These are phyloP conservation scores for Vigna hirtella DNA, from an alignment of 306 rosid species.

Conservation along the genomic window DNA sequence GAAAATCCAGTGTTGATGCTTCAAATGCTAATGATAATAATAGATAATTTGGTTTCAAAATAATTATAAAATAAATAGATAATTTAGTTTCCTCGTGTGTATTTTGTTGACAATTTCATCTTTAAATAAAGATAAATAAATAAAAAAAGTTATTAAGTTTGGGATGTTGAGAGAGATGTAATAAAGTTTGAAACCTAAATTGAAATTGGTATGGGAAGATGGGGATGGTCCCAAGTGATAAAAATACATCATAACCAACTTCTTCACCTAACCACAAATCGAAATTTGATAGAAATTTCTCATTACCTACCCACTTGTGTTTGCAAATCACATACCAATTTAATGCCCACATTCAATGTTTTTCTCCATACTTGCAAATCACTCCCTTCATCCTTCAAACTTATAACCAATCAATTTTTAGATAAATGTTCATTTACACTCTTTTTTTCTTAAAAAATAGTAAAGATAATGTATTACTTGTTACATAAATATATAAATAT, in stretches of 20 bases:
- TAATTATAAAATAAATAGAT: too few species aligned
- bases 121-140: too few species aligned
- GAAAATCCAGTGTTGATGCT: too few species aligned
- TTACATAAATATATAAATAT: neutral
- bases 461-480: too few species aligned
- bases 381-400: neutral
- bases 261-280: constrained; percentile 13
- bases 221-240: neutral
- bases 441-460: too few species aligned
- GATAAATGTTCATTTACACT: neutral
- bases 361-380: neutral
- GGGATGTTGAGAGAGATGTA: too few species aligned
- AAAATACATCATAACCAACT: neutral
- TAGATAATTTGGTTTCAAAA: too few species aligned
- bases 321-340: neutral
- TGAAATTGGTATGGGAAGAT: neutral
- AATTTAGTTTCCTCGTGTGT: too few species aligned
- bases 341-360: constrained; percentile 22
- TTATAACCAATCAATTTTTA: neutral
- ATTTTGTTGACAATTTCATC: too few species aligned
- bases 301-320: constrained; percentile 7
- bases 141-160: too few species aligned
- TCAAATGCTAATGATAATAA: too few species aligned
- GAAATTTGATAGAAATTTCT: neutral
- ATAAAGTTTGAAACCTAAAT: too few species aligned